Evolutionary conservation across 495 filamentous ascomycete genomes (phyloP), one percentile per base, ranked within the genome.

Genomic region (Pyrenula aspistea): DNA sequence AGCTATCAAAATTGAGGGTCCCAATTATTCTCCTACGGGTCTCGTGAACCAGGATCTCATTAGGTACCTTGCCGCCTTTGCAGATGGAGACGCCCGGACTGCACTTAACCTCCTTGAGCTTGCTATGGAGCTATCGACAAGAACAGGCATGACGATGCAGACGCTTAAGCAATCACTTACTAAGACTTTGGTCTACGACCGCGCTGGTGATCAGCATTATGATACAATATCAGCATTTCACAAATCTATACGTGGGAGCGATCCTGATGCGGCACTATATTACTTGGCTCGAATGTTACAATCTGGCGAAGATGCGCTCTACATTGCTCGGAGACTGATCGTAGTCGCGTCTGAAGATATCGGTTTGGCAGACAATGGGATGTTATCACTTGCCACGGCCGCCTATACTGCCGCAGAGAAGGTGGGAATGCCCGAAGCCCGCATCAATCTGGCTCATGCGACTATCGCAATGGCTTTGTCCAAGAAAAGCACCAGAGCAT

Each of bases 161-260:
- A 76, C 79, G 53, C 79, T 98, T 61, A 95, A 95, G 62, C 70
- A 76, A 19, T 77, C 86, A 12, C 74, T 98, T 11, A 96, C 92
- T 2, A 87, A 88, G 62, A 97, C 93, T 0, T 73, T 96, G 12
- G 87, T 96, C 49, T 96, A 97, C 73, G 93, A 98, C 70, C 83
- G 93, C 49, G 86, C 88, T 0, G 93, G 93, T 22, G 93, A 98
- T 69, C 87, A 94, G 65, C 93, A 97, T 69, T 98, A 80, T 59
- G 91, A 97, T 64, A 89, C 87, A 53, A 97, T 98, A 62, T 94
- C 88, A 1, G 93, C 93, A 51, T 93, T 98, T 66, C 93, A 98
- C 74, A 98, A 98, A 61, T 89, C 89, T 12, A 81, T 97, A 24
- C 87, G 93, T 19, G 93, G 93, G 21, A 87, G 83, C 55, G 82